Conservation (phyloP, 139 green algal genomes). For the Chlorella sp. region DNA sequence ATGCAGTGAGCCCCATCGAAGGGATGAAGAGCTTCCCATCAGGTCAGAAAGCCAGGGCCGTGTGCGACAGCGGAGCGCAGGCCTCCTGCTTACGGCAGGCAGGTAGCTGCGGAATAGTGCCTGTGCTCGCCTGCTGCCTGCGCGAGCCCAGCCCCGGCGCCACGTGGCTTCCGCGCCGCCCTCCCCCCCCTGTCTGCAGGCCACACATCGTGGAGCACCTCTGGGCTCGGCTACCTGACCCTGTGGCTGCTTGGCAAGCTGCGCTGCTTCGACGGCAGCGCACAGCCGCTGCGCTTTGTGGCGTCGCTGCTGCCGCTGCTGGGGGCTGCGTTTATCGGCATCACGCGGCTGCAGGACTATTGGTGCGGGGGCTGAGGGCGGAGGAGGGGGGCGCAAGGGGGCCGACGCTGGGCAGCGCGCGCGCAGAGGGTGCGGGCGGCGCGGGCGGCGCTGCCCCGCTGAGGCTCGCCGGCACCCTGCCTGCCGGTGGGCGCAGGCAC, state of each 20-base stretch:
- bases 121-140: neutral
- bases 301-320: conserved; percentile 44
- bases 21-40: conserved; percentile 68
- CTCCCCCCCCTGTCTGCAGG: conserved; percentile 32
- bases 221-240: conserved; percentile 58
- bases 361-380: conserved; percentile 9
- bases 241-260: conserved; percentile 65
- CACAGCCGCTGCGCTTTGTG: conserved; percentile 38
- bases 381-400: neutral
- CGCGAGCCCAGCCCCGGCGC: neutral
- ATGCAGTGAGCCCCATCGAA: conserved; percentile 42
- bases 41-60: neutral
- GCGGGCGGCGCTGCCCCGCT: neutral
- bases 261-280: conserved; percentile 44
- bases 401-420: neutral
- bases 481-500: neutral
- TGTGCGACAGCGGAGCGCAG: neutral
- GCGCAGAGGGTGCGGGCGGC: too few relatives aligned
- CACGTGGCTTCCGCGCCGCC: neutral
- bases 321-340: conserved; percentile 34
- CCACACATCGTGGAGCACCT: conserved; percentile 64
- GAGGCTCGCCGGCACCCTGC: neutral
- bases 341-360: conserved; percentile 29
- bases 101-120: neutral
- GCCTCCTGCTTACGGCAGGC: neutral